Base-by-base conservation (phyloP, 768 basidiomycete genomes). In the Pulveroboletus sp. region DNA sequence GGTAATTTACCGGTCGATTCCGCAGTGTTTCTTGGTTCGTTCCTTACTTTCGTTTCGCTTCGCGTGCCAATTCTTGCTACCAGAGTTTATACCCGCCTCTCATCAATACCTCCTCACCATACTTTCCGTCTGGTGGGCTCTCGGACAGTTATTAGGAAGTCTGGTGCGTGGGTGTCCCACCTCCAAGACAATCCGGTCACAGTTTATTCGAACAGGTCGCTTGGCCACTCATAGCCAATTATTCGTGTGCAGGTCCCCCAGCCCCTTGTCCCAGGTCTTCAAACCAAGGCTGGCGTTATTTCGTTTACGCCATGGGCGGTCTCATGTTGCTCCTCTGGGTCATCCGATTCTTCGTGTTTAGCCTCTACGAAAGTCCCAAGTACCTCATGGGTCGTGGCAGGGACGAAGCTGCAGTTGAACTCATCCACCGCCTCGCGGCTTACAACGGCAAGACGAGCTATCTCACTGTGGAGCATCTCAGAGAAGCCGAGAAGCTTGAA, bases 101-200 rank as follows among this genome's bases (percentile, higher is more conserved):
- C 84, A 89, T 53, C 88, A 89, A 58, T 89, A 86, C 58, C 72
- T 90, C 4, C 71, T 89, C 31, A 88, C 86, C 0, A 69, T 89
- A 13, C 73, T 89, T 15, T 86, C 86, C 0, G 78, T 88, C 33
- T 89, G 84, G 83, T 90, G 88, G 88, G 82, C 84, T 6, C 73
- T 89, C 31, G 86, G 86, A 3, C 87, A 88, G 61, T 74, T 88
- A 1, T 60, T 84, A 42, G 83, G 80, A 15, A 77, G 74, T 55
- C 57, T 77, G 43, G 75, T 75, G 37, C n/a, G 67, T 50, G 10
- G 3, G 11, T 2, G 0, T 33, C 11, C 8, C 9, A 2, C 31
- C 46, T 30, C 24, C 4, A 28, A 58, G 38, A 0, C 13, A 31
- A 14, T 28, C 10, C 14, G 3, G 21, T 27, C 15, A 28, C 14